Percentiles rank a stretch among this genome's conserved stretches.
Conservation (phyloP, 73 alveolate species). For the Paraurostyla sp. region DNA sequence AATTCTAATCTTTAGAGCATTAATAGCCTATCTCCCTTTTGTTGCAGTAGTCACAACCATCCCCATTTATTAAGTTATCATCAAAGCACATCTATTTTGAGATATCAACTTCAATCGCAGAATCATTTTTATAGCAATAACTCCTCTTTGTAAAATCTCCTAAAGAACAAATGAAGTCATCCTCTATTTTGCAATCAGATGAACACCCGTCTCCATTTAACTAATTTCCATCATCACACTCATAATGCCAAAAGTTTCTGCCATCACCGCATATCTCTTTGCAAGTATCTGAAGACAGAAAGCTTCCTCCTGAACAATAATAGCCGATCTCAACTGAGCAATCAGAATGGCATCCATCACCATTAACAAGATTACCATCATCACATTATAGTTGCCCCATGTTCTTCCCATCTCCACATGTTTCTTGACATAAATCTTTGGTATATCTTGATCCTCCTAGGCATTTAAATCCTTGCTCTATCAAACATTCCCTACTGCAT, state of each 20-base stretch:
- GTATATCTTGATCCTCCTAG: slow-evolving; percentile 32
- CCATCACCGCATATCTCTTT: slow-evolving; percentile 6
- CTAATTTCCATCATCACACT: slow-evolving; percentile 52
- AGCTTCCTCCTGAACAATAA: slow-evolving; percentile 16
- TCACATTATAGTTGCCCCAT: slow-evolving; percentile 53
- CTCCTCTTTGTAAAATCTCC: not conserved
- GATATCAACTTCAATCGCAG: not conserved
- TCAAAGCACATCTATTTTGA: slow-evolving; percentile 34
- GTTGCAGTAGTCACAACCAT: slow-evolving; percentile 37
- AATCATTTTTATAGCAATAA: not conserved
- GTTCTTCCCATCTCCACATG: slow-evolving; percentile 67
- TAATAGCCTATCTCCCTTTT: slow-evolving; percentile 67
- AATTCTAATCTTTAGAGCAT: slow-evolving; percentile 50
- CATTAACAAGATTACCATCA: slow-evolving; percentile 59
- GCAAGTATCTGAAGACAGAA: slow-evolving; percentile 15
- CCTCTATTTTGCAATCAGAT: not conserved
- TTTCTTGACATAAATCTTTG: slow-evolving; percentile 56
- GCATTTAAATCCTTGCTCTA: slow-evolving; percentile 8
- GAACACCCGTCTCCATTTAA: slow-evolving; percentile 25
- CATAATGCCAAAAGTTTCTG: slow-evolving; percentile 6
- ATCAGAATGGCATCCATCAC: slow-evolving; percentile 70
- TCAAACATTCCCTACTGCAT: slow-evolving; percentile 7
- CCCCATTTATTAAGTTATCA: slow-evolving; percentile 24
- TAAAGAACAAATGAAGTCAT: not conserved
- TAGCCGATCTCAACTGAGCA: slow-evolving; percentile 56